Evolutionary conservation across 129 eudicot species (phyloP), one percentile per base, ranked within the genome.

Genomic region (Flaveria brownii): DNA sequence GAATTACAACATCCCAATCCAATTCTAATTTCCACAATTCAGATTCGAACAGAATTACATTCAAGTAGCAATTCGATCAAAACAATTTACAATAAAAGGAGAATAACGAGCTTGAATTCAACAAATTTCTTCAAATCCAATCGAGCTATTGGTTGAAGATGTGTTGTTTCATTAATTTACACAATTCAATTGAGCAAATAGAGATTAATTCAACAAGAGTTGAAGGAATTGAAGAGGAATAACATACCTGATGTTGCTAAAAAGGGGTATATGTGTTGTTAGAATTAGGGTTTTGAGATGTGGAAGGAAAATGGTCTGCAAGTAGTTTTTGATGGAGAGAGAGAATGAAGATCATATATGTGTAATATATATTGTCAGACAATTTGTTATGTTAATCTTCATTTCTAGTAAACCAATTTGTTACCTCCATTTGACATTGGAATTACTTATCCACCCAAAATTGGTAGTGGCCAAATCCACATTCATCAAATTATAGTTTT

Each of bases 211-310:
- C 47, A 81, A 70, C 73, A 65, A 52, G 52, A 81, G 81, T 41
- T 47, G 81, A 82, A 71, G 70, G 66, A 59, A 86, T 76, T 70
- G 76, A 76, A 68, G 78, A 49, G 59, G 68, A 74, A 56, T 60
- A 59, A 71, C 69, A 39, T 77, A 87, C 96, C 96, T 81, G 96
- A 85, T 90, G 83, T 66, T 75, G 84, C 72, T 82, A 20, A 73
- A 55, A 30, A 30, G 72, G 30, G 70, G 41, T 36, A 5, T 36
- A 36, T 36, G 41, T 36, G 41, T 47, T 80, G 72, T 75, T 85
- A 50, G 68, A 79, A 77, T 90, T 87, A 87, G 96, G 96, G 92
- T 87, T 90, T 87, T 76, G 80, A 79, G 76, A 77, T 72, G 84
- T 28, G 79, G 69, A 61, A 82, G 71, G 86, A 82, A 75, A 79